Percentiles rank a stretch among this genome's conserved stretches.
Conservation (phyloP, 2,329 filamentous ascomycete species). For the Scortechinia acanthostroma region DNA sequence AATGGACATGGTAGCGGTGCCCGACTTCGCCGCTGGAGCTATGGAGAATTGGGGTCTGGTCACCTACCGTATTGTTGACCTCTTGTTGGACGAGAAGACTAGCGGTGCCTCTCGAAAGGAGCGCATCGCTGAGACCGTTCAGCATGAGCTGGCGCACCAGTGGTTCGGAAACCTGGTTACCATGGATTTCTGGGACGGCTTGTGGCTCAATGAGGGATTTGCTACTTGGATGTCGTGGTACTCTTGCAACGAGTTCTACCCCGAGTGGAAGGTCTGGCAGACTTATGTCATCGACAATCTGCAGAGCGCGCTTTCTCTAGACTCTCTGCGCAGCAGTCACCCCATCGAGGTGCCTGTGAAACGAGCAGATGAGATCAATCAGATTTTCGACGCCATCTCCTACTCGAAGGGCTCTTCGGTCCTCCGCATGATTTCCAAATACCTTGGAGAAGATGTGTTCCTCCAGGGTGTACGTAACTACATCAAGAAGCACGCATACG, state of each 20-base stretch:
- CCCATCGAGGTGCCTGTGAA: conserved; percentile 95
- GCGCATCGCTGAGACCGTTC: conserved; percentile 87
- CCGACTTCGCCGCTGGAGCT: conserved; percentile 88
- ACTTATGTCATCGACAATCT: conserved; percentile 89
- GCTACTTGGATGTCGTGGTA: conserved; percentile 93
- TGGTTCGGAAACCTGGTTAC: conserved; percentile 98
- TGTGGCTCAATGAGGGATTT: conserved; percentile 93
- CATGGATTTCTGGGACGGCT: conserved; percentile 97
- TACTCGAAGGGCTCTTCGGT: conserved; percentile 96
- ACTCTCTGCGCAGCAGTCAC: conserved; percentile 88
- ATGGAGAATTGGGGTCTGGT: conserved; percentile 99
- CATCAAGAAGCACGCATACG: conserved; percentile 92
- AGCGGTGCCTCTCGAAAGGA: conserved; percentile 85
- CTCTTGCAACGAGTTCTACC: conserved; percentile 88
- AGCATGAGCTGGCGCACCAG: conserved; percentile 94
- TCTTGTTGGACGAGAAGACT: conserved; percentile 85
- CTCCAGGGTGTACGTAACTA: conserved; percentile 86
- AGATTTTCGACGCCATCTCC: conserved; percentile 96
- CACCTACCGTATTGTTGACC: conserved; percentile 86
- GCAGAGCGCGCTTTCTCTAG: conserved; percentile 77
- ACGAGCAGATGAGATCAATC: conserved; percentile 90
- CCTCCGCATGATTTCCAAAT: conserved; percentile 92
- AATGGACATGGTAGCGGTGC: conserved; percentile 95
- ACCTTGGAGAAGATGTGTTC: conserved; percentile 86
- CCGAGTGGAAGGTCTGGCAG: conserved; percentile 98